phyloP scores from a whole-genome alignment of 257 asterid genomes.

The Apocynum venetum region DNA sequence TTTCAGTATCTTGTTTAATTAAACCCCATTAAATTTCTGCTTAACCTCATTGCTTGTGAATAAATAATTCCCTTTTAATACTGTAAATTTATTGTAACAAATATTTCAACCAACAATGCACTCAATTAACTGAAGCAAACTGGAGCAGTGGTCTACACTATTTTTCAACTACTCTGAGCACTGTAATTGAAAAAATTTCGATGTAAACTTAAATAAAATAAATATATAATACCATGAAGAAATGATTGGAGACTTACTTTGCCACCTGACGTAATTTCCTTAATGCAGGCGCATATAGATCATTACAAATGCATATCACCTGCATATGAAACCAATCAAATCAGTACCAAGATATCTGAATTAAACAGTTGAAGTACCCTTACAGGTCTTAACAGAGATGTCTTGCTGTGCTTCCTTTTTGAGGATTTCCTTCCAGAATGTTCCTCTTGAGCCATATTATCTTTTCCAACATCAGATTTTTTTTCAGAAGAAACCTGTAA shows the following conservation, averaged over 20 bases:
- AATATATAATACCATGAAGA: not conserved
- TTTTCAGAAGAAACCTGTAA: constrained; percentile 80
- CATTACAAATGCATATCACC: constrained; percentile 97
- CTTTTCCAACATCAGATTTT: constrained; percentile 63
- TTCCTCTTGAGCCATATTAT: constrained; percentile 51
- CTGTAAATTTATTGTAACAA: not conserved
- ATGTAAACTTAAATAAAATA: not conserved
- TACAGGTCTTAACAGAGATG: constrained; percentile 81
- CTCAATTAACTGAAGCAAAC: not conserved
- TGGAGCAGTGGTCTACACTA: not conserved
- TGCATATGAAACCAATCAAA: constrained; percentile 31
- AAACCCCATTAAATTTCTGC: not conserved
- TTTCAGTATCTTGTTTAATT: not conserved
- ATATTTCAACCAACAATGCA: not conserved
- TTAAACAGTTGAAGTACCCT: constrained; percentile 27
- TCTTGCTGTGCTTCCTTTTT: constrained; percentile 50
- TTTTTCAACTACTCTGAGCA: not conserved
- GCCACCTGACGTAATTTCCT: constrained; percentile 96
- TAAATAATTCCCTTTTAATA: not conserved
- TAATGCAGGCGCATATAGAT: constrained; percentile 87
- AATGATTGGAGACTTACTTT: constrained; percentile 51
- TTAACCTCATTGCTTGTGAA: not conserved
- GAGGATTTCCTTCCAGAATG: constrained; percentile 53
- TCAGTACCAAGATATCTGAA: constrained; percentile 25
- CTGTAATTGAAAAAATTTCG: not conserved